Evolutionary conservation across 2,329 filamentous ascomycete species (phyloP), one percentile per base, ranked within the genome.

Genomic region (Colletotrichum zoysiae): DNA sequence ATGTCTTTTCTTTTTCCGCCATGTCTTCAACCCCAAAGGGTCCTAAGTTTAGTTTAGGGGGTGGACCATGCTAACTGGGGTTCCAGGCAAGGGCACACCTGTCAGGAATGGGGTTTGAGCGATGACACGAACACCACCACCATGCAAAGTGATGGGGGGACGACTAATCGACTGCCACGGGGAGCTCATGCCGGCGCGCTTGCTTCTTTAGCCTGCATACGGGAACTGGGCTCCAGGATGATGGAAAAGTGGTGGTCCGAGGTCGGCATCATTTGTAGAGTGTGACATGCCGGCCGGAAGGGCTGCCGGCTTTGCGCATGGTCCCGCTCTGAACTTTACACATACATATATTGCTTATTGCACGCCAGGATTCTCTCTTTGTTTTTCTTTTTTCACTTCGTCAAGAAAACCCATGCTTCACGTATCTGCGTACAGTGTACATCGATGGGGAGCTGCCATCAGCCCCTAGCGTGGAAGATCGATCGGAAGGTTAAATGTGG

Each of bases 401-500:
- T 60, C 38, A 70, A 30, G 38, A 58, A 26, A 18, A 23, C 46
- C 5, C 51, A 38, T 57, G 38, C n/a, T 14, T 18, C 18, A 57
- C 40, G 50, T 46, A 20, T 18, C 16, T n/a, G 14, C 2, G 18
- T 46, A n/a, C 44, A 46, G 0, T 9, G 7, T 20, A 67, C 64
- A 46, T 69, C 18, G 38, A 51, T 58, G 33, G 64, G 48, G 65
- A 23, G 46, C 64, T 71, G 65, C 48, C 65, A 71, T 64, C 53
- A 44, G 48, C 38, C 50, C 55, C 20, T 69, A 64, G 65, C 46
- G 65, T 35, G 23, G 46, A 59, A 55, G 69, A 71, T 71, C 69
- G 69, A 69, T 71, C 65, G 69, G 46, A 71, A 55, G 65, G 69
- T 59, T 60, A 65, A 51, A 30, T 30, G 57, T 33, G 65, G 35